Base-by-base conservation (phyloP, 2,329 filamentous ascomycete genomes). In the Claviceps monticola region DNA sequence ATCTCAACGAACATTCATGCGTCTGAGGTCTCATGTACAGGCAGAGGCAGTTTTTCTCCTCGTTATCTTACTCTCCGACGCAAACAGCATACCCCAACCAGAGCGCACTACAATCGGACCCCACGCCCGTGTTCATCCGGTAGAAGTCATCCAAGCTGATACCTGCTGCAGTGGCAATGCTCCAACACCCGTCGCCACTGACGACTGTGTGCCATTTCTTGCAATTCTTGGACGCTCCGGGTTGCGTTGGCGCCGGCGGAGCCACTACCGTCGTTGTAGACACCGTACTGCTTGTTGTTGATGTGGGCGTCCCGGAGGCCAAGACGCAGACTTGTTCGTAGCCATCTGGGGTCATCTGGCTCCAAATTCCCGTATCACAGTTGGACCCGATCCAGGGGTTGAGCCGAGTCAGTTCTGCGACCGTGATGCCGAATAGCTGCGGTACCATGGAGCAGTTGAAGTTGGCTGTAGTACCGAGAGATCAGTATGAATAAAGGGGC, bases 331-430 rank as follows among this genome's bases (percentile, higher is more conserved):
- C 46, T 36, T 48, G 46, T 39, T 48, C 46, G 17, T 48, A 48
- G 17, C 46, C 46, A 26, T 48, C 29, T 6, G 34, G 4, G 6
- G 46, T 48, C 46, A 48, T 8, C 34, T 39, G 36, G 34, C 46
- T 48, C 46, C 46, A 48, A 16, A 48, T 48, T 5, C 36, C 46
- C 16, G 36, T n/a, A 14, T 48, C 46, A 13, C 46, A 48, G 36
- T 48, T 14, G 46, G 46, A 48, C 7, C 46, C 46, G 46, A 39
- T 48, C 46, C 46, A 48, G 46, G 46, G 46, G 19, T 48, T 48
- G n/a, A 48, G 46, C 26, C 46, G 38, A n/a, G 46, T 48, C 3
- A 48, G 19, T 16, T 48, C 46, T 13, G 46, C 36, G 34, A 48
- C 46, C n/a, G 46, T 43, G 41, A 43, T 43, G 41, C 41, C 19